Conservation (phyloP, 768 basidiomycete species). For the Mycena vitilis region DNA sequence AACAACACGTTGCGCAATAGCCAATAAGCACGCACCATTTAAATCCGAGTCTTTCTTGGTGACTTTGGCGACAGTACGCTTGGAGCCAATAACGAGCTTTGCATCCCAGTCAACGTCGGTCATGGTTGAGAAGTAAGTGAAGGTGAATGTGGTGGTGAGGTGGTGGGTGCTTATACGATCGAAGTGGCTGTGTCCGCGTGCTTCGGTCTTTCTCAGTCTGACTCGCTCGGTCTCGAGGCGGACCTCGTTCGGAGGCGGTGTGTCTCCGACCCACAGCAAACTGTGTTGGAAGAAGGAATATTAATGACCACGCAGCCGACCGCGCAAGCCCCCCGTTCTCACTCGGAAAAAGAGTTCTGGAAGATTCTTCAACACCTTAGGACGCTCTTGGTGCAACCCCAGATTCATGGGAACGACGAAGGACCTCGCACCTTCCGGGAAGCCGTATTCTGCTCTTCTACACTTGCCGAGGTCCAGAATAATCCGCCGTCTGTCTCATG, state of each 20-base stretch:
- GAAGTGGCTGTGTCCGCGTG: no score
- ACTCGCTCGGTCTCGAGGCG: no score
- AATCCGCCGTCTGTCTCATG: conserved; percentile 3
- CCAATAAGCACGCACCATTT: conserved; percentile 54
- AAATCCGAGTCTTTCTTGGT: conserved; percentile 68
- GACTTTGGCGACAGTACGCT: conserved; percentile 71
- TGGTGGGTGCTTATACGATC: neutral
- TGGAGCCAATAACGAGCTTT: conserved; percentile 79
- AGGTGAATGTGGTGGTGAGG: neutral
- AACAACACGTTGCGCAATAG: conserved; percentile 25
- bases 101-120: conserved; percentile 79
- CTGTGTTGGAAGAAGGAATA: no score
- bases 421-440: neutral
- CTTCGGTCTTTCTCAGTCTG: no score
- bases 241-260: conserved; percentile 2
- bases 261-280: no score
- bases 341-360: neutral
- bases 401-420: neutral
- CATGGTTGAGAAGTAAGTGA: conserved; percentile 16
- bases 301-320: no score
- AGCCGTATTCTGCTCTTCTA: neutral
- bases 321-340: no score
- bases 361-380: neutral
- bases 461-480: conserved; percentile 14
- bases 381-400: neutral